These are phyloP conservation scores for Botrytis pseudocinerea DNA, from an alignment of 2,329 filamentous ascomycete species.

Conservation along the genomic window DNA sequence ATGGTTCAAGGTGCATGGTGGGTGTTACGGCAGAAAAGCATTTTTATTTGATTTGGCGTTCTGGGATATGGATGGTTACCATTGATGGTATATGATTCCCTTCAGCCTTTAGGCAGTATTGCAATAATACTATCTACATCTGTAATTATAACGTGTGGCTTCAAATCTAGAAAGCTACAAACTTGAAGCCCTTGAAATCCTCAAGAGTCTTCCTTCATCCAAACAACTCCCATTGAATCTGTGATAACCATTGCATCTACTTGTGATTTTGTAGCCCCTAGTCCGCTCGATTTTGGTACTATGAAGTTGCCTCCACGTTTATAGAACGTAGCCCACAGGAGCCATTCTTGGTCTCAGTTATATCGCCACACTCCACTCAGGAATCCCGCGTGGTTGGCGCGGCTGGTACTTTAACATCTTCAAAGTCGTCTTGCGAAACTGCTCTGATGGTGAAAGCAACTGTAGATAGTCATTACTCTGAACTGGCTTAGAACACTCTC, in stretches of 20 bases:
- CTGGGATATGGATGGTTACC: constrained; percentile 20
- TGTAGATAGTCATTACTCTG: constrained; percentile 39
- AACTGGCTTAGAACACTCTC: not conserved
- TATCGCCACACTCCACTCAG: not conserved
- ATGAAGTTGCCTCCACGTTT: not conserved
- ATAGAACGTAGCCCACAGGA: not conserved
- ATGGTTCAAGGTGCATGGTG: constrained; percentile 16
- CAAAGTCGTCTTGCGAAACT: constrained; percentile 95
- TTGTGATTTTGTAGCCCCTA: not conserved
- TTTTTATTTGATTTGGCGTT: constrained; percentile 28
- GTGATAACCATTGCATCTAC: constrained; percentile 9
- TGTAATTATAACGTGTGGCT: constrained; percentile 36
- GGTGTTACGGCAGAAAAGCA: constrained; percentile 32
- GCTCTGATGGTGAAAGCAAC: constrained; percentile 75
- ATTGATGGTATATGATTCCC: constrained; percentile 31
- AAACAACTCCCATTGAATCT: not conserved
- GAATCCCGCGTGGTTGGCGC: constrained; percentile 28
- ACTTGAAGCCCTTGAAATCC: constrained; percentile 27
- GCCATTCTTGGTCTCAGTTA: not conserved
- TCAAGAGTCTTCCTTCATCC: constrained; percentile 17
- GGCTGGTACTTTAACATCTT: constrained; percentile 88
- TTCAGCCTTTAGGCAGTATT: constrained; percentile 28
- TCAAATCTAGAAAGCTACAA: not conserved
- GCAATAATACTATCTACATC: constrained; percentile 19
- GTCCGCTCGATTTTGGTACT: not conserved